Evolutionary conservation across 768 basidiomycete species (phyloP).

Genomic region (Suillus sp.): DNA sequence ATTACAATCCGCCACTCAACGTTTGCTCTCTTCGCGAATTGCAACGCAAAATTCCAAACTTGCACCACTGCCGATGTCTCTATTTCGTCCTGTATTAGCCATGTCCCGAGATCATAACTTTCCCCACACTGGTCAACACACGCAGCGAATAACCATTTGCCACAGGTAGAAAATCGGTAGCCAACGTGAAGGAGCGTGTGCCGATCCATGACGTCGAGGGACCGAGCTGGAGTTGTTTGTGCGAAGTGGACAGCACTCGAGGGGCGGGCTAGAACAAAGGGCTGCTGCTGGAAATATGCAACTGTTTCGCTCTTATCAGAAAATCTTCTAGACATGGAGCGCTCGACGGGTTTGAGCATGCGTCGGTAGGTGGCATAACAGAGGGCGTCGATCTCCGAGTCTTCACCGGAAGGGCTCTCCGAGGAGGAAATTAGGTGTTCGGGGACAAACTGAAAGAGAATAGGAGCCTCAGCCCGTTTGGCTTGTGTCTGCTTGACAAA

Average conservation of each 20-base stretch:
- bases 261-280: slow-evolving; percentile 61
- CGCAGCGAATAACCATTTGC: slow-evolving; percentile 77
- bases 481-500: slow-evolving; percentile 59
- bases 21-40: slow-evolving; percentile 63
- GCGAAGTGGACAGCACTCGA: slow-evolving; percentile 38
- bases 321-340: slow-evolving; percentile 58
- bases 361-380: slow-evolving; percentile 74
- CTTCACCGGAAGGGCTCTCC: slow-evolving; percentile 44
- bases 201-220: slow-evolving; percentile 55
- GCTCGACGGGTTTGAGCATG: slow-evolving; percentile 59
- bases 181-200: slow-evolving; percentile 76
- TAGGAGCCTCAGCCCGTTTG: slow-evolving; percentile 46
- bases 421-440: slow-evolving; percentile 57
- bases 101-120: slow-evolving; percentile 66
- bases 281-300: slow-evolving; percentile 64
- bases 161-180: slow-evolving; percentile 64
- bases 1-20: slow-evolving; percentile 83
- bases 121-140: slow-evolving; percentile 82
- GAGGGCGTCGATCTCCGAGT: slow-evolving; percentile 49
- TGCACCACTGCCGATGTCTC: slow-evolving; percentile 53
- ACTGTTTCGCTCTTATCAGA: slow-evolving; percentile 41
- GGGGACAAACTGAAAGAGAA: slow-evolving; percentile 75
- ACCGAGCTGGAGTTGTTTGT: slow-evolving; percentile 40
- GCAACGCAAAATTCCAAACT: slow-evolving; percentile 71
- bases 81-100: slow-evolving; percentile 55